These are phyloP conservation scores for Hypoxylon sp. DNA, from an alignment of 2,329 filamentous ascomycete genomes.

Conservation along the genomic window DNA sequence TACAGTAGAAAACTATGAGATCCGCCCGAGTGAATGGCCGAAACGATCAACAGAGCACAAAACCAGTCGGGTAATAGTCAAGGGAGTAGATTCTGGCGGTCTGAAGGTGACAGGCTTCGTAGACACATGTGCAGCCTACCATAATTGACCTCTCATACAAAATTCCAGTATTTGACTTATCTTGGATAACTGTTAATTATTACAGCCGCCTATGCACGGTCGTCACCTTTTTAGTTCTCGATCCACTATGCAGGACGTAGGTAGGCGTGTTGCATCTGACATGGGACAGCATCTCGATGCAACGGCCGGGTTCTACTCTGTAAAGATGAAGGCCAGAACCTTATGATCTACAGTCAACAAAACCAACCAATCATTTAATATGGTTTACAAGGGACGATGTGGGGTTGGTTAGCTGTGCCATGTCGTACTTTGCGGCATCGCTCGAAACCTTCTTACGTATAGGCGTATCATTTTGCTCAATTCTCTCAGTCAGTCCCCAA, in stretches of 20 bases:
- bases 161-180: constrained; percentile 25
- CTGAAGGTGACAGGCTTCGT: constrained; percentile 25
- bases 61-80: constrained; percentile 18
- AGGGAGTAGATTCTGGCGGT: constrained; percentile 30
- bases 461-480: constrained; percentile 38
- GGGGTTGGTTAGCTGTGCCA: constrained; percentile 27
- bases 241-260: constrained; percentile 20
- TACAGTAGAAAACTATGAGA: constrained; percentile 20
- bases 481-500: constrained; percentile 41
- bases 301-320: constrained; percentile 8
- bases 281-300: constrained; percentile 40
- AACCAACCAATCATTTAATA: constrained; percentile 44
- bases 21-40: constrained; percentile 38
- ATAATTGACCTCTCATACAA: constrained; percentile 10
- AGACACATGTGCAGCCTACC: constrained; percentile 22
- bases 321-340: constrained; percentile 36
- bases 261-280: constrained; percentile 30
- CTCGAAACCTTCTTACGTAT: constrained; percentile 26
- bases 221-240: constrained; percentile 33
- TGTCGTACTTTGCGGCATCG: constrained; percentile 43
- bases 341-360: constrained; percentile 37
- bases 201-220: constrained; percentile 29
- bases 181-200: constrained; percentile 1
- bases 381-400: constrained; percentile 30
- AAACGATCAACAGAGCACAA: constrained; percentile 34